Evolutionary conservation across 2,329 filamentous ascomycete genomes (phyloP).

Genomic region (Sarocladiaceae sp.): DNA sequence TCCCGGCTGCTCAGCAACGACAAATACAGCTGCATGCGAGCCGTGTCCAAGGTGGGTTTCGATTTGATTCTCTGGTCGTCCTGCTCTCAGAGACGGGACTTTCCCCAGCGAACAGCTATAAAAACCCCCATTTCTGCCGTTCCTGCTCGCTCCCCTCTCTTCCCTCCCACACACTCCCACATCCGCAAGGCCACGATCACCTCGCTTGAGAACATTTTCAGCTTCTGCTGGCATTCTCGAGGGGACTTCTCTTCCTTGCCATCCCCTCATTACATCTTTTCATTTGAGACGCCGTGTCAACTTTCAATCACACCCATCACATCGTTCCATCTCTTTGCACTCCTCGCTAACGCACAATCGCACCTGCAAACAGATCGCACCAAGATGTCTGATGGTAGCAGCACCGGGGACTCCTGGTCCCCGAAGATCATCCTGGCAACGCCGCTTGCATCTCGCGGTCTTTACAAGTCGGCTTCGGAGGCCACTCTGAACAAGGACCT

Average conservation of each 20-base stretch:
- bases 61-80: no score
- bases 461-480: not conserved
- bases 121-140: not conserved
- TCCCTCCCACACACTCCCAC: not conserved
- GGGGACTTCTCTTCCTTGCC: no score
- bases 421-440: not conserved
- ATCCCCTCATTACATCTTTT: not conserved
- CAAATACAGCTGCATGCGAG: no score
- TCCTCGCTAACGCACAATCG: not conserved
- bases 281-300: not conserved
- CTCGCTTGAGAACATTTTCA: not conserved
- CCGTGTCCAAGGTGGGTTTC: no score
- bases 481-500: not conserved
- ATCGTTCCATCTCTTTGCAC: not conserved
- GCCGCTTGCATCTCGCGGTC: not conserved
- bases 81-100: not conserved
- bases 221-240: not conserved
- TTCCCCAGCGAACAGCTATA: not conserved
- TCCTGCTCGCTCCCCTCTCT: not conserved
- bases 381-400: no score
- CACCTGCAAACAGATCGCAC: not conserved
- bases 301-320: not conserved
- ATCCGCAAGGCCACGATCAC: not conserved
- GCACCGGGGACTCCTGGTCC: not conserved
- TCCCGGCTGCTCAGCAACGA: no score